Base-by-base conservation (phyloP, 2,329 filamentous ascomycete species). In the Talaromyces verruculosus region DNA sequence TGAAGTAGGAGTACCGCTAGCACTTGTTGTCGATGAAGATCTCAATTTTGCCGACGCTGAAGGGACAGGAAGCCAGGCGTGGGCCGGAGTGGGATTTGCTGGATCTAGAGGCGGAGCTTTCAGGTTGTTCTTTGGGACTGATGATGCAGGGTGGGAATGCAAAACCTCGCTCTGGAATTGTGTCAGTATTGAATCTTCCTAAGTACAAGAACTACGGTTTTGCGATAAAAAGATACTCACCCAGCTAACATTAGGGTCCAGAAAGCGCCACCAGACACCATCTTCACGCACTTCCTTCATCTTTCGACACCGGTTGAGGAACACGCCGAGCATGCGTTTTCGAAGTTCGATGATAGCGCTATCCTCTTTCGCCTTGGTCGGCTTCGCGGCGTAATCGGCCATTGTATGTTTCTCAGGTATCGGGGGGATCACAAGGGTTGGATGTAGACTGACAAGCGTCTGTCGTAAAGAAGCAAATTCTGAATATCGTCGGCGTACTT, bases 361-460 rank as follows among this genome's bases (percentile, higher is more conserved):
- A 76, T 99, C 96, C 78, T 99, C 94, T 78, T 97, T 99, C 19
- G 96, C 96, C 73, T 94, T 97, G 43, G 95, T 99, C 1, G 96
- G 95, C 73, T 97, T 98, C 33, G 96, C 93, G 17, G 95, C 95
- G 76, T 99, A 99, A 78, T 99, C 95, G 68, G 94, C 94, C 90
- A 99, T 96, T 55, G 93, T 95, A 78, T 99, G 95, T 79, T 99
- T 99, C 81, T 99, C 96, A 25, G 95, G 95, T 73, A 99, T 99
- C 2, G 95, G 95, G 7, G 95, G 96, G 62, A 99, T 91, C 72
- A 99, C 91, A 49, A 99, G 85, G 0, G 95, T 99, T 7, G 96
- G 95, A 76, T 99, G 96, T 68, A 99, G 85, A 72, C 91, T 91
- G 57, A 93, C 93, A 33, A 99, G 85, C 2, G 94, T 94, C 72